phyloP scores from a whole-genome alignment of 179 eudicot genomes.

The Corrigiola litoralis region DNA sequence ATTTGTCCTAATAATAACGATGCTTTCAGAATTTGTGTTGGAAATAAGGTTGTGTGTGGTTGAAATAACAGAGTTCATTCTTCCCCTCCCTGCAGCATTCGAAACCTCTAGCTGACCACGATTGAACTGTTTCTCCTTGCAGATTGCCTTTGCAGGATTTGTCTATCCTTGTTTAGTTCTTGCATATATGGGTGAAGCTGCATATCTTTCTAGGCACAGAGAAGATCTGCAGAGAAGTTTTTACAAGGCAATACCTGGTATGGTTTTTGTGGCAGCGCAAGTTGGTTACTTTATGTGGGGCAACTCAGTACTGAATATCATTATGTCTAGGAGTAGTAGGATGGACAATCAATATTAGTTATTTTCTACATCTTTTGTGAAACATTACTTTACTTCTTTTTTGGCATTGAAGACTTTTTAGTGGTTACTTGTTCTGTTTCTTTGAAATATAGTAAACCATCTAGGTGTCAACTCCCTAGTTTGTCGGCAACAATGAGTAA shows the following conservation, averaged over 20 bases:
- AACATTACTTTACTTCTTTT: neutral
- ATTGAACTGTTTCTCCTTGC: slow-evolving; percentile 20
- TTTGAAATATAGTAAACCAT: neutral
- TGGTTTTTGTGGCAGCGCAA: neutral
- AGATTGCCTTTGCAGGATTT: slow-evolving; percentile 44
- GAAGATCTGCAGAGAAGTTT: slow-evolving; percentile 40
- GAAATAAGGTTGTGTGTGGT: slow-evolving; percentile 5
- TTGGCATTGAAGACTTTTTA: neutral
- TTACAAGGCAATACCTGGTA: slow-evolving; percentile 41
- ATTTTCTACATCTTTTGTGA: neutral
- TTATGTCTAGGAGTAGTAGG: too few species aligned
- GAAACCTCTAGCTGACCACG: neutral
- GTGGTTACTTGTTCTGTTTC: neutral
- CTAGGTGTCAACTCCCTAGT: too few species aligned
- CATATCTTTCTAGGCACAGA: slow-evolving; percentile 40
- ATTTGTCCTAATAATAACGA: too few species aligned
- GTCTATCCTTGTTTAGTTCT: slow-evolving; percentile 50
- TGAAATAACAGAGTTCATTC: neutral
- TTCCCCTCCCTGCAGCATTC: neutral
- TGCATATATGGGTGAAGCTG: slow-evolving; percentile 59
- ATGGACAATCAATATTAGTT: too few species aligned
- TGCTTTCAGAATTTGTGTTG: neutral
- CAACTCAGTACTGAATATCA: neutral
- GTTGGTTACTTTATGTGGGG: neutral
- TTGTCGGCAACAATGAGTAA: too few species aligned